Evolutionary conservation across 1,284 basidiomycete genomes (phyloP).

Genomic region (Cutaneotrichosporon cutaneum): DNA sequence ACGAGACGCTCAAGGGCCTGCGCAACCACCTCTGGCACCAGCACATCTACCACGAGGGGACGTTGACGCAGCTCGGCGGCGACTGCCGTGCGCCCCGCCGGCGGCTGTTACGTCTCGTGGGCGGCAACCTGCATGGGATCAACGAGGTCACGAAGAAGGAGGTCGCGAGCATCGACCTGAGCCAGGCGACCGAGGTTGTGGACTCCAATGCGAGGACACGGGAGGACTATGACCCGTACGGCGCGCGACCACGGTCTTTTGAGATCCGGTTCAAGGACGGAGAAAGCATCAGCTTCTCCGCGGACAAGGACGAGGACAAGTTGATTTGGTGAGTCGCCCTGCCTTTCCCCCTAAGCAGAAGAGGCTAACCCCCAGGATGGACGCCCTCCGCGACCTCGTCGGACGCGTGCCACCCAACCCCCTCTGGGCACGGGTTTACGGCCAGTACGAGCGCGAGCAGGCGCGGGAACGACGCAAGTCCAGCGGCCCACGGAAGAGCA

Average conservation of each 20-base stretch:
- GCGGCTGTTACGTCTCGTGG: conserved; percentile 80
- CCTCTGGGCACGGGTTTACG: conserved; percentile 79
- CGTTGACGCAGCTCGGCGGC: conserved; percentile 90
- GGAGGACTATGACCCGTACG: conserved; percentile 65
- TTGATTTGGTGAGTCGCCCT: conserved; percentile 68
- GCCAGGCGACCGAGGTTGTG: conserved; percentile 73
- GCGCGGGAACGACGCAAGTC: background rate
- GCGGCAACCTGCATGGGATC: conserved; percentile 82
- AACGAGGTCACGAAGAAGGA: conserved; percentile 91
- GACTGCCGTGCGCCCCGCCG: conserved; percentile 90
- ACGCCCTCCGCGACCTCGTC: conserved; percentile 73
- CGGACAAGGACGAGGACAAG: conserved; percentile 88
- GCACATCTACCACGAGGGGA: conserved; percentile 86
- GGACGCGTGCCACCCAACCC: conserved; percentile 85
- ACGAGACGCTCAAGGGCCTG: conserved; percentile 87
- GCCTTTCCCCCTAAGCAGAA: conserved; percentile 3
- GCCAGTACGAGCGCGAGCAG: conserved; percentile 25
- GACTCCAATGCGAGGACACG: conserved; percentile 58
- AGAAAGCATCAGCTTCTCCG: conserved; percentile 83
- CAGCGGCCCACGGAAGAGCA: background rate
- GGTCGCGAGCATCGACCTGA: conserved; percentile 85
- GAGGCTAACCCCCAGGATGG: conserved; percentile 61
- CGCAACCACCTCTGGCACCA: conserved; percentile 88
- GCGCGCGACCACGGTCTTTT: conserved; percentile 70
- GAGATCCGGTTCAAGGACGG: conserved; percentile 74